A percentile compares a stretch with the other conserved stretches of the same genome.
These are phyloP conservation scores for Hondaea fermentalgiana DNA, from an alignment of 108 stramenopile genomes.

Conservation along the genomic window DNA sequence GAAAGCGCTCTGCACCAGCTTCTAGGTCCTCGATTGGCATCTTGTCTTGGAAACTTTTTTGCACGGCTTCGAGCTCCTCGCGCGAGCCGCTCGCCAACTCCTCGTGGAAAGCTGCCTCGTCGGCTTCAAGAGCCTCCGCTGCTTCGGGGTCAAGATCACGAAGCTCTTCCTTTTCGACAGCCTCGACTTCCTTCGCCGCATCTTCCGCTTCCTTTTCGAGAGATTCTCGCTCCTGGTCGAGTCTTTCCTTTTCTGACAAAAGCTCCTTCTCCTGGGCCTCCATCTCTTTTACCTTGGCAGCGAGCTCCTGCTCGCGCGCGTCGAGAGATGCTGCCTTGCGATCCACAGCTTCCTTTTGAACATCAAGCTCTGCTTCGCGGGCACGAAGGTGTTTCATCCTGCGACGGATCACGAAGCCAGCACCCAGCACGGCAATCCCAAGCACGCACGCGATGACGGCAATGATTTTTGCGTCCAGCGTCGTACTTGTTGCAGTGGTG, in stretches of 20 bases:
- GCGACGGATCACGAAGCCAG: background rate
- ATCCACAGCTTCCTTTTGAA: background rate
- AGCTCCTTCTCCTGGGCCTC: background rate
- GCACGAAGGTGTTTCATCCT: background rate
- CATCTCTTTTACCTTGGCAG: background rate
- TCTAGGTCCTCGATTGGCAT: background rate
- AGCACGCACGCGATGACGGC: background rate
- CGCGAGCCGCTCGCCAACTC: background rate
- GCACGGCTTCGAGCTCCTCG: background rate
- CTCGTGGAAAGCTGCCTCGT: background rate
- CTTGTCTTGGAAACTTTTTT: background rate
- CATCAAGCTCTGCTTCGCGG: background rate
- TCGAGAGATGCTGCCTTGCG: background rate
- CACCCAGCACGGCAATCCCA: background rate
- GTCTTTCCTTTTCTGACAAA: background rate
- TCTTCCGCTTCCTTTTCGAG: background rate
- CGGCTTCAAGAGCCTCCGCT: background rate
- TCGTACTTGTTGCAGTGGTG: background rate
- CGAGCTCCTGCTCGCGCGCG: background rate
- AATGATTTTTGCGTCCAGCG: background rate
- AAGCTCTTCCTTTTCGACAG: background rate
- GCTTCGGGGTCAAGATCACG: background rate
- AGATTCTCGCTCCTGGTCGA: background rate
- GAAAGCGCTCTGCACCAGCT: background rate
- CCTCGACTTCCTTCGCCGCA: background rate